Percentiles rank a stretch among this genome's conserved stretches.
Conservation (phyloP, 2,329 filamentous ascomycete species). For the Alternaria sp. region DNA sequence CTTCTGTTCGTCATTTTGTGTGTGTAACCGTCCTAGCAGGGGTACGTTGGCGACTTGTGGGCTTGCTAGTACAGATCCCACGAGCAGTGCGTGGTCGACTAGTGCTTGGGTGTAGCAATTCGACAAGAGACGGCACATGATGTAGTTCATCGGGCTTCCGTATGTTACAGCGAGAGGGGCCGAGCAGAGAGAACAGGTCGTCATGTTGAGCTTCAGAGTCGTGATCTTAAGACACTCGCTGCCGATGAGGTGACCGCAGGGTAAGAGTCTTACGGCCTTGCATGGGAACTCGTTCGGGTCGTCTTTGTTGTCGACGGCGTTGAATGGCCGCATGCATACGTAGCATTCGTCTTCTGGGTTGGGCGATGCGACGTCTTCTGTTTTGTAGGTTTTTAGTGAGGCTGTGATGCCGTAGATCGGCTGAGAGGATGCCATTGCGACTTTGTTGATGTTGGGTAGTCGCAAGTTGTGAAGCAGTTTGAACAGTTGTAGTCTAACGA, state of each 20-base stretch:
- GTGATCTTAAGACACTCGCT: not conserved
- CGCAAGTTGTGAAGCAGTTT: not conserved
- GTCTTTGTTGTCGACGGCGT: not conserved
- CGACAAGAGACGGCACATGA: not conserved
- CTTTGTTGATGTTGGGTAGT: rapidly evolving
- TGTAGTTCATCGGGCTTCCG: not conserved
- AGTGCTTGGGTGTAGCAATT: not conserved
- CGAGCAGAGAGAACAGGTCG: not conserved
- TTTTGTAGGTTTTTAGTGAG: not conserved
- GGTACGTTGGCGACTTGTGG: not conserved
- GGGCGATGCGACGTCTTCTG: not conserved
- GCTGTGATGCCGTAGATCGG: not conserved
- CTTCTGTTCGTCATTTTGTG: not conserved
- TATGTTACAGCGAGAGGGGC: not conserved
- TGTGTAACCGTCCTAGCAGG: not conserved
- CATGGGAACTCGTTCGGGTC: not conserved
- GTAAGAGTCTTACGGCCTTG: not conserved
- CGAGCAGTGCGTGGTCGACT: not conserved
- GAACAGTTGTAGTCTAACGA: not conserved
- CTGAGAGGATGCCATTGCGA: not conserved
- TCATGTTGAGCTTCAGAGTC: not conserved
- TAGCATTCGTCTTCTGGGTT: not conserved
- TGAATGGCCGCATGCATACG: not conserved
- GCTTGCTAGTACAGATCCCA: not conserved
- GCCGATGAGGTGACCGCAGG: not conserved